These are phyloP conservation scores for Streptanthus diversifolius DNA, from an alignment of 345 rosid species.

Conservation along the genomic window DNA sequence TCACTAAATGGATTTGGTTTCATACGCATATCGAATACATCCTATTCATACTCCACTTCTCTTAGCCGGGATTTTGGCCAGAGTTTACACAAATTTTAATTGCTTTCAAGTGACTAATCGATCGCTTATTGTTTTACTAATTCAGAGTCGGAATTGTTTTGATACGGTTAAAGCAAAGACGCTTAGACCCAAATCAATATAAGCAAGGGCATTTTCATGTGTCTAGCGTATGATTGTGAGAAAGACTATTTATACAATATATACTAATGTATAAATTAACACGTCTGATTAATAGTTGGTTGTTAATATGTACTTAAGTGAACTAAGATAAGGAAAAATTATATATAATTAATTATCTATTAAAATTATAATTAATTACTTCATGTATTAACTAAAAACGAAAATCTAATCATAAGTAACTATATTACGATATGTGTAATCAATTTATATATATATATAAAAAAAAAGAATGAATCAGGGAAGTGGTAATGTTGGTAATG, in stretches of 20 bases:
- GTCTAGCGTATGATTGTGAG: not conserved
- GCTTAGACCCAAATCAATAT: not conserved
- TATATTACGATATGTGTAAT: not conserved
- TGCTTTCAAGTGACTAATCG: not conserved
- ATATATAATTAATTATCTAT: not conserved
- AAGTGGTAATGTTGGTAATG: slow-evolving; percentile 29
- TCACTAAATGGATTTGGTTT: slow-evolving; percentile 8
- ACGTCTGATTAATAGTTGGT: not conserved
- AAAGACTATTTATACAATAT: not conserved
- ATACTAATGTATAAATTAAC: not conserved
- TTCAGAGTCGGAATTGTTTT: not conserved
- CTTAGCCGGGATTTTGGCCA: too few species aligned
- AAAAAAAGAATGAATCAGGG: not conserved
- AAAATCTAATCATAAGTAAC: not conserved
- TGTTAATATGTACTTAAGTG: not conserved
- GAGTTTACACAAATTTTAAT: not conserved
- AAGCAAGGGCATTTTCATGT: not conserved
- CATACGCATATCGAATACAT: slow-evolving; percentile 8
- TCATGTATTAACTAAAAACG: not conserved
- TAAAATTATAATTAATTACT: not conserved
- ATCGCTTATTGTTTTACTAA: not conserved
- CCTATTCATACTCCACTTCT: not conserved
- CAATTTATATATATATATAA: too few species aligned
- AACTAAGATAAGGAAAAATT: too few species aligned
- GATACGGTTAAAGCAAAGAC: not conserved